Percentiles rank a stretch among this genome's conserved stretches.
These are phyloP conservation scores for Penicillium sp. DNA, from an alignment of 2,329 filamentous ascomycete species.

Conservation along the genomic window DNA sequence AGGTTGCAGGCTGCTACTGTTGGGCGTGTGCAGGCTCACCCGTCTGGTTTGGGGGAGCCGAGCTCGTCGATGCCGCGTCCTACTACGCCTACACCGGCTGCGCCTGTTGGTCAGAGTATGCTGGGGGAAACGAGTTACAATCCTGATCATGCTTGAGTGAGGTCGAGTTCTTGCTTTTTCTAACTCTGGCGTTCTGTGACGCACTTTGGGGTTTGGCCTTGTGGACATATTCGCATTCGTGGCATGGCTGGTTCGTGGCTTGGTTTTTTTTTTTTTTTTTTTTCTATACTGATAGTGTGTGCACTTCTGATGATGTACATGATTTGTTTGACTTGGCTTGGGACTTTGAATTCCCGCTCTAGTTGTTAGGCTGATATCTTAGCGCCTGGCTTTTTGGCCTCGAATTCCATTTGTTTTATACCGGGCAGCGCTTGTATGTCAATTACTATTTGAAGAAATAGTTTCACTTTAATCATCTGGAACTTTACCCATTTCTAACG, in stretches of 20 bases:
- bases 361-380: neutral
- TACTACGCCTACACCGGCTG: conserved; percentile 53
- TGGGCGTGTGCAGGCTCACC: conserved; percentile 47
- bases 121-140: conserved; percentile 70
- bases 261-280: neutral
- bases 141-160: conserved; percentile 55
- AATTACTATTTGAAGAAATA: neutral
- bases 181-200: conserved; percentile 1
- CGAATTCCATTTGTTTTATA: conserved; percentile 1
- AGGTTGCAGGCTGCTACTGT: conserved; percentile 79
- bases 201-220: conserved; percentile 1
- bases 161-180: neutral
- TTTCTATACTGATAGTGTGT: neutral
- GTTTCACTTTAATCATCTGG: neutral
- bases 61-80: conserved; percentile 36
- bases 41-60: conserved; percentile 32
- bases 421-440: neutral
- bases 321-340: conserved; percentile 3
- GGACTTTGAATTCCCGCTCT: neutral
- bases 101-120: conserved; percentile 57
- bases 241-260: neutral
- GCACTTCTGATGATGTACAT: conserved; percentile 11
- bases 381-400: neutral
- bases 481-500: neutral
- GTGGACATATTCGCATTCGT: conserved; percentile 9